A percentile compares a stretch with the other conserved stretches of the same genome.
Evolutionary conservation across 2,329 filamentous ascomycete species (phyloP).

Genomic region (Aspergillus sp.): DNA sequence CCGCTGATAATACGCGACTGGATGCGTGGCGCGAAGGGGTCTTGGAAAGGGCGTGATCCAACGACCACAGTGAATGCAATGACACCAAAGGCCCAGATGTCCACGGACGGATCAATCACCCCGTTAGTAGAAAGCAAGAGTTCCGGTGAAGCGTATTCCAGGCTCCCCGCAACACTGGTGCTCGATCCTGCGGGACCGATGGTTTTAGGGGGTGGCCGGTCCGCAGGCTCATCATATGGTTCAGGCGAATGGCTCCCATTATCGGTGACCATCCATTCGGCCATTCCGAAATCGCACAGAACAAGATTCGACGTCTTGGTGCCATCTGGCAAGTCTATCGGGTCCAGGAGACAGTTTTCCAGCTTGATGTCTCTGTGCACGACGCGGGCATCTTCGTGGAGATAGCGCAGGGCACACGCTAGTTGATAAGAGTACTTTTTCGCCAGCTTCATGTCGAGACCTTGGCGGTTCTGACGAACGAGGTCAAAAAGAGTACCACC

Average conservation of each 20-base stretch:
- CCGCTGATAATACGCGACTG: constrained; percentile 60
- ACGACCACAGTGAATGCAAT: constrained; percentile 61
- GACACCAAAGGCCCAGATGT: constrained; percentile 68
- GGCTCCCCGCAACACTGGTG: constrained; percentile 59
- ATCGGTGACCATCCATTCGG: constrained; percentile 63
- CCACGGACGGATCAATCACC: constrained; percentile 53
- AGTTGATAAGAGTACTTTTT: constrained; percentile 63
- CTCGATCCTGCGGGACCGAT: constrained; percentile 57
- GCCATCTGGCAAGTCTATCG: constrained; percentile 48
- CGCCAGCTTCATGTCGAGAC: constrained; percentile 52
- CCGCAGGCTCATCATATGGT: constrained; percentile 46
- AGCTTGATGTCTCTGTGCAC: constrained; percentile 69
- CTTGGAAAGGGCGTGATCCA: constrained; percentile 62
- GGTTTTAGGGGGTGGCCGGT: constrained; percentile 49
- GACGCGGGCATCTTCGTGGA: constrained; percentile 66
- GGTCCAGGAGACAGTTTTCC: constrained; percentile 66
- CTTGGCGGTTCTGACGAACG: constrained; percentile 55
- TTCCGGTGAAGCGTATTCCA: constrained; percentile 55
- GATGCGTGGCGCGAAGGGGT: constrained; percentile 58
- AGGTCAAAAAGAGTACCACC: constrained; percentile 66
- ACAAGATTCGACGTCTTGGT: constrained; percentile 56
- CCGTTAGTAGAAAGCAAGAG: constrained; percentile 40
- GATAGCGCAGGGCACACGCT: constrained; percentile 62
- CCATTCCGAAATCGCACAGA: constrained; percentile 69
- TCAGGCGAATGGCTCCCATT: constrained; percentile 51